Conservation (phyloP, 2,329 filamentous ascomycete species). For the Coniochaeta prunicola region DNA sequence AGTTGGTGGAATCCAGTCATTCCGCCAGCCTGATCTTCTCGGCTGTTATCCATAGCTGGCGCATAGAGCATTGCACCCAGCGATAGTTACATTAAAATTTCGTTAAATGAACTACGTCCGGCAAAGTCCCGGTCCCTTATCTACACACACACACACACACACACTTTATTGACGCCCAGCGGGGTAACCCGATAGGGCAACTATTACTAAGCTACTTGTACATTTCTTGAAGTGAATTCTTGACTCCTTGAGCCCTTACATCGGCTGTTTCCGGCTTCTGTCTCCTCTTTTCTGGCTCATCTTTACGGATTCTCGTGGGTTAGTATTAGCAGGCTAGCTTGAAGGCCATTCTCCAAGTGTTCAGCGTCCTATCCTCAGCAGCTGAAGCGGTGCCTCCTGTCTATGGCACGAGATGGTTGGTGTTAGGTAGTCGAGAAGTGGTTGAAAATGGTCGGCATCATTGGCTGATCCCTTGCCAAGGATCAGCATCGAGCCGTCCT, state of each 20-base stretch:
- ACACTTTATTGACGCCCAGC: neutral
- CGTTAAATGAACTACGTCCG: no score
- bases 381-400: conserved; percentile 9
- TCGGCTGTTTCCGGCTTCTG: neutral
- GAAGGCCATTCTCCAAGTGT: conserved; percentile 11
- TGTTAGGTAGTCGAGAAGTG: neutral
- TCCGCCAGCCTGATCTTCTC: no score
- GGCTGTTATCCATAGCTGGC: no score
- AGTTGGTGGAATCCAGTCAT: no score
- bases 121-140: no score
- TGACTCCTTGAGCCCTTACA: neutral
- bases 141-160: neutral
- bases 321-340: conserved; percentile 9
- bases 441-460: neutral
- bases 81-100: no score
- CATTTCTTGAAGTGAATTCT: neutral
- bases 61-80: no score
- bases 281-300: neutral
- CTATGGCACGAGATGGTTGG: conserved; percentile 2
- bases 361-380: conserved; percentile 10
- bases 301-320: neutral
- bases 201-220: neutral
- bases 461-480: neutral
- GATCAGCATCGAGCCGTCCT: neutral
- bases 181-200: neutral